Base-by-base conservation (phyloP, 1,139 yeast genomes). In the Taphrina communis region DNA sequence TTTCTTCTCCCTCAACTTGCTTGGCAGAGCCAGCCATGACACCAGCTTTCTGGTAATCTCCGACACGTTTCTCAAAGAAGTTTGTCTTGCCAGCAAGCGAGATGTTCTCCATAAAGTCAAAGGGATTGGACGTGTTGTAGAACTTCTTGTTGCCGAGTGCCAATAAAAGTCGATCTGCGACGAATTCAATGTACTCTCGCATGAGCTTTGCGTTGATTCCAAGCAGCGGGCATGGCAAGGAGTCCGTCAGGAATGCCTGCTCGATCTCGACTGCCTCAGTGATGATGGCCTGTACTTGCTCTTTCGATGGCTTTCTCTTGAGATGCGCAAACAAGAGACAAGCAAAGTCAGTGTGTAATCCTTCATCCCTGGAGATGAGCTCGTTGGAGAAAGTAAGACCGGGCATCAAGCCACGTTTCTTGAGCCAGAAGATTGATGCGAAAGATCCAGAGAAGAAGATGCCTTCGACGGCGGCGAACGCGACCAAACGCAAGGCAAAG, bases 401-500 rank as follows among this genome's bases (percentile, higher is more conserved):
- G 63, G 99, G 99, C 97, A 94, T 92, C 77, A 93, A 84, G 77
- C 98, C 98, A 79, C 97, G 88, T 86, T 92, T 92, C 86, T 93
- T 73, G 78, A 94, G 86, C 97, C 98, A 93, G 83, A 93, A 94
- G 78, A 95, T 90, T 69, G 98, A 91, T 63, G 99, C 99, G 80
- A 94, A 94, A 5, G 98, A 92, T 72, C 99, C 98, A 69, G 96
- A 88, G 84, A 94, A 93, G 86, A 94, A 94, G 75, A 95, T 90
- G 82, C 99, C 99, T 82, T 94, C 99, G 72, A 94, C 97, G 72
- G 99, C 99, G 72, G 99, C 99, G 78, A 94, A 94, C 21, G 99
- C 99, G 73, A 95, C 96, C 76, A 94, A 85, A 80, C 99, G 89
- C 84, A 94, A 98, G 75, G 88, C 97, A 77, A 90, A 94, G 73